phyloP scores from a whole-genome alignment of 495 filamentous ascomycete species.

The Bombardia bombarda region DNA sequence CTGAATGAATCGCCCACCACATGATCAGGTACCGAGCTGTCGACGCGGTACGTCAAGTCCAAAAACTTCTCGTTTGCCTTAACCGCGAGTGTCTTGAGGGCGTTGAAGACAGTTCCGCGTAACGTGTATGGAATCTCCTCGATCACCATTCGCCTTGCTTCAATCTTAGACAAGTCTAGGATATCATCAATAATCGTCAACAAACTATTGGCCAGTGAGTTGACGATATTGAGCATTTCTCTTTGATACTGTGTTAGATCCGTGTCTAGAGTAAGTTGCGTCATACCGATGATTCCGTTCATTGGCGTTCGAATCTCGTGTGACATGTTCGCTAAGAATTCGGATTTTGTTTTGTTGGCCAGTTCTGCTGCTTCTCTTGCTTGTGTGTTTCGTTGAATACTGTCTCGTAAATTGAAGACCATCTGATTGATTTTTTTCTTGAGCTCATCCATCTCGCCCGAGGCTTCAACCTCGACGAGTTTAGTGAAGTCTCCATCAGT shows the following conservation, averaged over 20 bases:
- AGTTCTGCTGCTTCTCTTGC: constrained; percentile 94
- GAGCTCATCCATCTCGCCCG: constrained; percentile 97
- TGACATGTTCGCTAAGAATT: constrained; percentile 98
- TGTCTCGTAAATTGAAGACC: constrained; percentile 91
- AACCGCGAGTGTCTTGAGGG: constrained; percentile 89
- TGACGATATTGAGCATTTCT: constrained; percentile 98
- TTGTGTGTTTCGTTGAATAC: constrained; percentile 95
- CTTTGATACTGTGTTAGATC: constrained; percentile 91
- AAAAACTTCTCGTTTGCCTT: constrained; percentile 97
- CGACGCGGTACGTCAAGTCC: constrained; percentile 88
- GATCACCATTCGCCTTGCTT: constrained; percentile 99
- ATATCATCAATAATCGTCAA: constrained; percentile 99
- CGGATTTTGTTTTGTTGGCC: constrained; percentile 97
- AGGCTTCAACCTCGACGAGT: constrained; percentile 94
- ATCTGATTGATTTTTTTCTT: constrained; percentile 99
- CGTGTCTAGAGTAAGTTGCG: constrained; percentile 91
- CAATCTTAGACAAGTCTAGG: constrained; percentile 97
- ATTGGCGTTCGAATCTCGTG: constrained; percentile 98
- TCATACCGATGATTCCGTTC: constrained; percentile 86
- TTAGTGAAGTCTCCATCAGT: constrained; percentile 97
- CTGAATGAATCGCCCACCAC: constrained; percentile 97
- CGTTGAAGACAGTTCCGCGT: constrained; percentile 93
- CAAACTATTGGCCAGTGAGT: constrained; percentile 93
- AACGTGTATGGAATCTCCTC: constrained; percentile 97
- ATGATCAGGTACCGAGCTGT: constrained; percentile 90